Base-by-base conservation (phyloP, 768 basidiomycete genomes). In the Inosperma sp. region DNA sequence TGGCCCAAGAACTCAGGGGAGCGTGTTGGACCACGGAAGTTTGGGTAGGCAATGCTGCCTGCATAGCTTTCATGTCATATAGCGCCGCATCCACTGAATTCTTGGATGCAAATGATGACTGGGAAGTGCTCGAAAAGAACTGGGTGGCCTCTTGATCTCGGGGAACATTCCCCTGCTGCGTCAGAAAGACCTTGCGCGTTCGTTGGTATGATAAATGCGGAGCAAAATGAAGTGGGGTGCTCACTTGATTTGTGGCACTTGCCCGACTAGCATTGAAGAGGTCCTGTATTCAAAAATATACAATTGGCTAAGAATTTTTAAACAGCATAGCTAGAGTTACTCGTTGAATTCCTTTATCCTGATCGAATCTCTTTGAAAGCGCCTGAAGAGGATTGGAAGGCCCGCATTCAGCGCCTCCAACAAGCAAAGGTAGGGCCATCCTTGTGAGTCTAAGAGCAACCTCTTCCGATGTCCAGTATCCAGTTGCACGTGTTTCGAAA, bases 381-480 rank as follows among this genome's bases (percentile, higher is more conserved):
- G 77, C 80, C 61, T 90, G 88, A 14, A 95, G 67, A 9, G 90
- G 82, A 64, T 93, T 95, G 1, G 80, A 79, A 5, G 93, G 91
- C 1, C 93, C 93, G 57, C 92, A 95, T 36, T 92, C 89, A 1
- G 88, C 74, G 34, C 82, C 83, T 39, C 77, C 81, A 6, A 84
- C 77, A 16, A 94, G 83, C 76, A 88, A 78, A 42, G 89, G 84
- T 23, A 93, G 74, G 5, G 89, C 83, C 90, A 93, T 91, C 22
- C 35, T 33, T 26, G 52, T 41, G 16, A 26, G 14, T 43, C 34
- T 13, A 17, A 16, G 46, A 35, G 10, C 12, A 17, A 37, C 8
- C 19, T 23, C 2, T 12, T 17, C 7, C 14, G 4, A 40, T 12
- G 9, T 8, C 30, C 3, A 39, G 4, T 39, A 12, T 17, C 17